These are phyloP conservation scores for Schizopora paradoxa DNA, from an alignment of 1,284 basidiomycete genomes.

Conservation along the genomic window DNA sequence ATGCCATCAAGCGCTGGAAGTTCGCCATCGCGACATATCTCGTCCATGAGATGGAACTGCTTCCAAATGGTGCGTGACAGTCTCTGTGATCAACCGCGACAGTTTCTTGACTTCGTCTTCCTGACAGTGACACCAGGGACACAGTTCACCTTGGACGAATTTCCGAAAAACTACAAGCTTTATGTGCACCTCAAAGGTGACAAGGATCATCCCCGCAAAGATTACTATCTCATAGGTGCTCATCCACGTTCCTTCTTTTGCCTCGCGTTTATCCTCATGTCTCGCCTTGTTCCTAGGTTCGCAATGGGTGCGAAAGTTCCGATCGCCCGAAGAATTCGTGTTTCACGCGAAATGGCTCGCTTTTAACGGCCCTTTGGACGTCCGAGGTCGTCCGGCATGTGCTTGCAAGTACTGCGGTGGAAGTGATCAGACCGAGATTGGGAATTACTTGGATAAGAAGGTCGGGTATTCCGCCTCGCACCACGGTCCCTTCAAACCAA, in stretches of 20 bases:
- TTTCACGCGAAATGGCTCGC: constrained; percentile 17
- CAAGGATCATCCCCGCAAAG: constrained; percentile 11
- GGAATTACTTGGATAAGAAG: background rate
- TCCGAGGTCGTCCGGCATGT: constrained; percentile 4
- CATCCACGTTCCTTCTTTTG: too few relatives aligned
- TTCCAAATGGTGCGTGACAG: too few relatives aligned
- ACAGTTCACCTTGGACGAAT: constrained; percentile 5
- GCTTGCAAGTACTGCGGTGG: constrained; percentile 13
- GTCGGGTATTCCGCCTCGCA: background rate
- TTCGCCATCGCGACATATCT: constrained; percentile 7
- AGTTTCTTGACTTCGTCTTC: background rate
- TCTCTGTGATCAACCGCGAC: too few relatives aligned
- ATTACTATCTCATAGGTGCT: constrained; percentile 15
- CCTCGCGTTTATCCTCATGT: background rate
- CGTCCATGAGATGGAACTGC: constrained; percentile 9
- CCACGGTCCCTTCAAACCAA: too few relatives aligned
- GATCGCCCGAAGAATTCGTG: constrained; percentile 16
- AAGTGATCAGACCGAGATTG: constrained; percentile 9
- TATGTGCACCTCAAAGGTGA: constrained; percentile 11
- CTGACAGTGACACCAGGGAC: background rate
- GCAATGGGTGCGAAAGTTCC: constrained; percentile 6
- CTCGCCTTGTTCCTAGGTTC: constrained; percentile 5
- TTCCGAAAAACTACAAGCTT: constrained; percentile 14
- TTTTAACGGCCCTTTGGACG: constrained; percentile 10
- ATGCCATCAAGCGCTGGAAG: constrained; percentile 9